Evolutionary conservation across 2,329 filamentous ascomycete genomes (phyloP).

Genomic region (Pyrenophora tritici-repentis): DNA sequence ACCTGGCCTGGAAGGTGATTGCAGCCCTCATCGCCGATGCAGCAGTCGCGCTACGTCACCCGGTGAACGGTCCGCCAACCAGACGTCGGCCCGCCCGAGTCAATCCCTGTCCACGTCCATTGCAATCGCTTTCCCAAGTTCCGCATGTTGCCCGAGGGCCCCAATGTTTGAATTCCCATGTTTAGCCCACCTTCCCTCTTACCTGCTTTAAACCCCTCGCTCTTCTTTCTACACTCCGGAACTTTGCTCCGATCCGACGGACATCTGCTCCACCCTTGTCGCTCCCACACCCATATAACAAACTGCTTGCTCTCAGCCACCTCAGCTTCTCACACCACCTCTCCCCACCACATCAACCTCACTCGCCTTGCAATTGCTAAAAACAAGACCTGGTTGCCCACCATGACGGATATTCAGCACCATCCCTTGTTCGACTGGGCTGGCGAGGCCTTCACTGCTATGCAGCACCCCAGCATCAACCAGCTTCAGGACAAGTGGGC

Average conservation of each 20-base stretch:
- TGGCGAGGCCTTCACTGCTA: conserved; percentile 33
- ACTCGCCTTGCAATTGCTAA: background rate
- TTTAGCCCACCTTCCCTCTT: background rate
- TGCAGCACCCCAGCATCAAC: conserved; percentile 21
- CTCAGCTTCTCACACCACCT: background rate
- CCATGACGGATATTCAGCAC: conserved; percentile 29
- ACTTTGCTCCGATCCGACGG: background rate
- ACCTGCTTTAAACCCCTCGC: conserved; percentile 4
- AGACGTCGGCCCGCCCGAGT: background rate
- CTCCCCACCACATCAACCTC: background rate
- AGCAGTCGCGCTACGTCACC: conserved; percentile 10
- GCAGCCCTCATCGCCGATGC: conserved; percentile 8
- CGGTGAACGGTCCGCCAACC: conserved; percentile 4
- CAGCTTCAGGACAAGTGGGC: conserved; percentile 30
- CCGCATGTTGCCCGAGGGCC: conserved; percentile 9
- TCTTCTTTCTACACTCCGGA: background rate
- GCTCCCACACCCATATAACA: background rate
- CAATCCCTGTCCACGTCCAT: background rate
- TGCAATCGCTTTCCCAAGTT: conserved; percentile 16
- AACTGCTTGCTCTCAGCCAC: no score
- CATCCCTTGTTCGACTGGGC: conserved; percentile 34
- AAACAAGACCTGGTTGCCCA: background rate
- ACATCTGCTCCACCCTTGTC: background rate
- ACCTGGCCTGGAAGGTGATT: background rate
- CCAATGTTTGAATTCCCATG: conserved; percentile 19